A percentile compares a stretch with the other conserved stretches of the same genome.
These are phyloP conservation scores for Xylaria arbuscula DNA, from an alignment of 2,329 filamentous ascomycete genomes.

Conservation along the genomic window DNA sequence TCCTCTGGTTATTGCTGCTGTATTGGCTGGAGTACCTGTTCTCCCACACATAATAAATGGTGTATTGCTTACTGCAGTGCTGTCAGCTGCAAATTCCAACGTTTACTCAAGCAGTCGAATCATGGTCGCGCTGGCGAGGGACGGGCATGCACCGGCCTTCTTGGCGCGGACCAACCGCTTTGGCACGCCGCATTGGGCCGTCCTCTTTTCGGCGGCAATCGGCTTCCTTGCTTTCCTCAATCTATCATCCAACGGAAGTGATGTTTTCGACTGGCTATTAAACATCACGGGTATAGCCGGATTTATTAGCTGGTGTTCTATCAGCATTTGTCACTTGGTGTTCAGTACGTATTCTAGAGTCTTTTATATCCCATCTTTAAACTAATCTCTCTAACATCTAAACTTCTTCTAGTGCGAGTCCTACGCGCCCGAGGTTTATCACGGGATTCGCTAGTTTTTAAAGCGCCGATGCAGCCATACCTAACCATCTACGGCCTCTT, in stretches of 20 bases:
- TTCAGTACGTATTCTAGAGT: constrained; percentile 56
- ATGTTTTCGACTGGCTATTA: constrained; percentile 78
- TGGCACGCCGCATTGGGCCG: constrained; percentile 72
- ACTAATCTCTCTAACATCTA: background rate
- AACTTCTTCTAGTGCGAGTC: constrained; percentile 56
- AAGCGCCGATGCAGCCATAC: constrained; percentile 70
- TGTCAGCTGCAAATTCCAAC: constrained; percentile 82
- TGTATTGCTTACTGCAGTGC: constrained; percentile 79
- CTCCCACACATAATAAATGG: constrained; percentile 80
- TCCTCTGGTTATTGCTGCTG: constrained; percentile 70
- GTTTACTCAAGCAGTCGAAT: constrained; percentile 78
- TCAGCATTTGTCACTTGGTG: constrained; percentile 71
- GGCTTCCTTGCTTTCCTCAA: constrained; percentile 76
- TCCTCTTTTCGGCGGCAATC: constrained; percentile 66
- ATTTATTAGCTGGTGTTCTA: constrained; percentile 77
- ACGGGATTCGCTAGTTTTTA: constrained; percentile 69
- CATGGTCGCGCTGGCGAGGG: constrained; percentile 72
- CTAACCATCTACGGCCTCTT: constrained; percentile 73
- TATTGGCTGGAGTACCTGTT: constrained; percentile 70
- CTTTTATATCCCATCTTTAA: background rate
- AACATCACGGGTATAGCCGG: constrained; percentile 76
- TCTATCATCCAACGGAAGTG: constrained; percentile 65
- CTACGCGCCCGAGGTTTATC: constrained; percentile 67
- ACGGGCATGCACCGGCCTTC: constrained; percentile 70
- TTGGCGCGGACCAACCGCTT: constrained; percentile 68